Conservation (phyloP, 2,329 filamentous ascomycete species). For the Colletotrichum karsti region DNA sequence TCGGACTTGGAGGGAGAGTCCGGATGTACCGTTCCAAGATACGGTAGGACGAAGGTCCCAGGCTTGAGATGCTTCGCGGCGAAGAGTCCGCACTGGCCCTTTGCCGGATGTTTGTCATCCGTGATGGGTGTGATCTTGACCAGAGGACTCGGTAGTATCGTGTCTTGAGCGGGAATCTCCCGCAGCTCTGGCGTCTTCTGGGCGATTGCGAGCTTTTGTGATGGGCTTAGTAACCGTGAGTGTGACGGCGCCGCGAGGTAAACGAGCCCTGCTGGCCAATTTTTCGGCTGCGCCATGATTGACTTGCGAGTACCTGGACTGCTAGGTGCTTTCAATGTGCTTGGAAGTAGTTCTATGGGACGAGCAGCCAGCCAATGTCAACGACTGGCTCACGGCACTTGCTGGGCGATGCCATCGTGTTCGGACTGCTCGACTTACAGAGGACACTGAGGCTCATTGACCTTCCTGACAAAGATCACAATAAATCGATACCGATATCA, state of each 20-base stretch:
- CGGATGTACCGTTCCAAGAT: constrained; percentile 67
- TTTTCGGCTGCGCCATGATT: constrained; percentile 50
- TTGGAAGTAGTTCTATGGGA: too few relatives aligned
- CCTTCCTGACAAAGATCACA: too few relatives aligned
- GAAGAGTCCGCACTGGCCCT: constrained; percentile 68
- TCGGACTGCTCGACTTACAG: too few relatives aligned
- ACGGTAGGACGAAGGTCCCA: constrained; percentile 67
- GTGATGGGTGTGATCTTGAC: constrained; percentile 65
- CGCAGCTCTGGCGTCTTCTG: constrained; percentile 32
- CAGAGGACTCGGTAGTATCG: constrained; percentile 53
- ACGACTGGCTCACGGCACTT: too few relatives aligned
- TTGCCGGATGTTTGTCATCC: constrained; percentile 62
- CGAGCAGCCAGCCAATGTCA: too few relatives aligned
- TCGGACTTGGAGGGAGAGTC: constrained; percentile 52
- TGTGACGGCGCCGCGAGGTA: constrained; percentile 62
- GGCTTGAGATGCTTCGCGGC: constrained; percentile 61
- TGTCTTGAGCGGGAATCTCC: constrained; percentile 43
- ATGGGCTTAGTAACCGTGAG: constrained; percentile 51
- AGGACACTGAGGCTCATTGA: too few relatives aligned
- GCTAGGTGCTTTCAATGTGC: too few relatives aligned
- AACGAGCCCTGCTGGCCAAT: constrained; percentile 63
- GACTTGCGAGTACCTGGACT: background rate
- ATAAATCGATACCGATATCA: too few relatives aligned
- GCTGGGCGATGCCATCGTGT: too few relatives aligned
- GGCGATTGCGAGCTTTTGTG: constrained; percentile 50